A percentile compares a stretch with the other conserved stretches of the same genome.
phyloP scores from a whole-genome alignment of 805 yeast genomes.

The Metschnikowia proteae region DNA sequence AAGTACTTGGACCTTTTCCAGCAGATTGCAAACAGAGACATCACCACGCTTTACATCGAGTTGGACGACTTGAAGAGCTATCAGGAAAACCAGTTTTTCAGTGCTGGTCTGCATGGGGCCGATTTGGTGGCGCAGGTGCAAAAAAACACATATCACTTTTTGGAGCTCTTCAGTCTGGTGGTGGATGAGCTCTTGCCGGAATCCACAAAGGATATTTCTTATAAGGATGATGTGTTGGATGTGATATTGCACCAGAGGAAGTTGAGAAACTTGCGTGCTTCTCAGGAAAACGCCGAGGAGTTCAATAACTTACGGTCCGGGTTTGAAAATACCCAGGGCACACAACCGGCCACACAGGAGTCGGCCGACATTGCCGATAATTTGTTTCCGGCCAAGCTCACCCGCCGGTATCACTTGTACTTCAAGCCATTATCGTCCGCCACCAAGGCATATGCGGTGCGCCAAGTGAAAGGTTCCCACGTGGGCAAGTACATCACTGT shows the following conservation, averaged over 20 bases:
- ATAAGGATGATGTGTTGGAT: slow-evolving; percentile 87
- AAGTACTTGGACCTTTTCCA: slow-evolving; percentile 78
- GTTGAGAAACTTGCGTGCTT: slow-evolving; percentile 71
- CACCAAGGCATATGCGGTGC: slow-evolving; percentile 70
- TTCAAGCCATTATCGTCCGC: slow-evolving; percentile 69
- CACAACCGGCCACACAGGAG: slow-evolving; percentile 11
- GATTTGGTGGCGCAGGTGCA: slow-evolving; percentile 55
- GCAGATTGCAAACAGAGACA: slow-evolving; percentile 78
- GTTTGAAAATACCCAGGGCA: slow-evolving; percentile 24
- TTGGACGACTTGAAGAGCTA: slow-evolving; percentile 78
- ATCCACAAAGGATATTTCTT: slow-evolving; percentile 76
- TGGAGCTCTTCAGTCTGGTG: slow-evolving; percentile 69
- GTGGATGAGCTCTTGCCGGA: slow-evolving; percentile 82
- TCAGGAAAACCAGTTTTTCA: slow-evolving; percentile 45
- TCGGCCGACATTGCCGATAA: slow-evolving; percentile 32
- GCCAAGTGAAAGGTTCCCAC: slow-evolving; percentile 80
- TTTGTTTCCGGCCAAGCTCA: slow-evolving; percentile 78
- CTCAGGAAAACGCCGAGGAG: slow-evolving; percentile 65
- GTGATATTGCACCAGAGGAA: slow-evolving; percentile 88
- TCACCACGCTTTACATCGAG: slow-evolving; percentile 64
- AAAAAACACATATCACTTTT: slow-evolving; percentile 73
- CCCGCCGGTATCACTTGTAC: slow-evolving; percentile 82
- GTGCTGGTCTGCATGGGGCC: slow-evolving; percentile 14
- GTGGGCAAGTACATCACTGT: slow-evolving; percentile 87
- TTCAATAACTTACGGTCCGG: slow-evolving; percentile 41